phyloP scores from a whole-genome alignment of 352 stramenopile genomes.

The Peronospora farinosa region DNA sequence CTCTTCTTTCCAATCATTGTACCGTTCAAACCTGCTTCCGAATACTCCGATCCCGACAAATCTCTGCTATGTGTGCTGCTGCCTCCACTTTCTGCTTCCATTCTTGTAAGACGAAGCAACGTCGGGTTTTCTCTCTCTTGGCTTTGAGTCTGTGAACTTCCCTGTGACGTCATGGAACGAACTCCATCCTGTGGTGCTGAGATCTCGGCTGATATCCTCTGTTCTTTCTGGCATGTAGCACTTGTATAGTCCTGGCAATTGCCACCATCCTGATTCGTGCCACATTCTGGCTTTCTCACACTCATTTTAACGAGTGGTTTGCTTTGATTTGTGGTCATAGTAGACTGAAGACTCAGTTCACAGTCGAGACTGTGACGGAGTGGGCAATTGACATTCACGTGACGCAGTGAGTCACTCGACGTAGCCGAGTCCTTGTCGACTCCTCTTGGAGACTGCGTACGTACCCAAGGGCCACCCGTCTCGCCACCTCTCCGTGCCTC shows the following conservation, averaged over 20 bases:
- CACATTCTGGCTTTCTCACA: slow-evolving; percentile 21
- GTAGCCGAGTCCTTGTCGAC: slow-evolving; percentile 57
- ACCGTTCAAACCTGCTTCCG: slow-evolving; percentile 13
- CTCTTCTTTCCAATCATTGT: slow-evolving; percentile 40
- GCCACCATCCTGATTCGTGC: slow-evolving; percentile 3
- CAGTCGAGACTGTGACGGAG: slow-evolving; percentile 33
- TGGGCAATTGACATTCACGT: slow-evolving; percentile 38
- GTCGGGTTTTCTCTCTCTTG: slow-evolving; percentile 17
- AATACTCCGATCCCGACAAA: slow-evolving; percentile 33
- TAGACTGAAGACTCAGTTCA: slow-evolving; percentile 26
- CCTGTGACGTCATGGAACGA: slow-evolving; percentile 5
- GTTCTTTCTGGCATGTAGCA: slow-evolving; percentile 20
- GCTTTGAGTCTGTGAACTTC: slow-evolving; percentile 7
- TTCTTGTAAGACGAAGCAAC: slow-evolving; percentile 16
- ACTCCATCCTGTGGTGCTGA: slow-evolving; percentile 7
- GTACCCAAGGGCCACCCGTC: slow-evolving; percentile 38
- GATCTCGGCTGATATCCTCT: slow-evolving; percentile 15
- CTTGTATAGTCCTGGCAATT: slow-evolving; percentile 13
- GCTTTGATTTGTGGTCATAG: slow-evolving; percentile 1
- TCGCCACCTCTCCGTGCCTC: slow-evolving; percentile 37
- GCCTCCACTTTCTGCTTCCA: slow-evolving; percentile 21
- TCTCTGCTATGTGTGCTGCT: slow-evolving; percentile 26
- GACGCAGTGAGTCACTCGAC: slow-evolving; percentile 54
- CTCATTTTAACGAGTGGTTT: slow-evolving; percentile 27
- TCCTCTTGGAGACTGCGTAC: slow-evolving; percentile 39